These are phyloP conservation scores for Arachis monticola DNA, from an alignment of 331 rosid genomes.

Conservation along the genomic window DNA sequence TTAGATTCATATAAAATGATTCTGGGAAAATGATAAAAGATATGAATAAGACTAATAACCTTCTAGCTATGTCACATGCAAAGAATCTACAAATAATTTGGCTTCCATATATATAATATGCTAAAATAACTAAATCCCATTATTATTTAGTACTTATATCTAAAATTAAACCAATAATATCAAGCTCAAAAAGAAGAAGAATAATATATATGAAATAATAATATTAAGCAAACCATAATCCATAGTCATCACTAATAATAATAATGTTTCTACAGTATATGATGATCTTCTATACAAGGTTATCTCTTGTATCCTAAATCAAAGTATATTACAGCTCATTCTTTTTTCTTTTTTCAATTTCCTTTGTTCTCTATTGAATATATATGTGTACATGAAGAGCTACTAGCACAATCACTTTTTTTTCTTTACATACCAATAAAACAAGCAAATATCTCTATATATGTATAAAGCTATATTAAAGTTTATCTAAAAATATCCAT, in stretches of 20 bases:
- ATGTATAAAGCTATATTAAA: slow-evolving; percentile 50
- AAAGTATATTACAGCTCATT: slow-evolving; percentile 36
- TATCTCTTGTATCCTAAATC: slow-evolving; percentile 43
- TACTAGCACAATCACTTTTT: slow-evolving; percentile 30
- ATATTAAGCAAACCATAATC: slow-evolving; percentile 18
- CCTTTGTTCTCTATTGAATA: slow-evolving; percentile 34
- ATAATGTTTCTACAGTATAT: slow-evolving; percentile 37
- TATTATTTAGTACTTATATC: background rate
- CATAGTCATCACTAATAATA: background rate
- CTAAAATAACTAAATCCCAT: slow-evolving; percentile 25
- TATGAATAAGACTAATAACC: slow-evolving; percentile 51
- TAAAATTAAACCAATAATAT: slow-evolving; percentile 22
- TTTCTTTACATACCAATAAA: slow-evolving; percentile 46
- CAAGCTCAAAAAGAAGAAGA: slow-evolving; percentile 13
- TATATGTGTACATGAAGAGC: slow-evolving; percentile 45
- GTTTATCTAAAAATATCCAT: slow-evolving; percentile 52
- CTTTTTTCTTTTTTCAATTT: slow-evolving; percentile 5
- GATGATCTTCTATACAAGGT: slow-evolving; percentile 37
- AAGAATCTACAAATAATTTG: slow-evolving; percentile 31
- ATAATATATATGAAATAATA: slow-evolving; percentile 29
- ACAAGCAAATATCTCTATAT: slow-evolving; percentile 48
- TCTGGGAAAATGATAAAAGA: slow-evolving; percentile 43
- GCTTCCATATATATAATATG: background rate
- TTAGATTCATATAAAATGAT: slow-evolving; percentile 35
- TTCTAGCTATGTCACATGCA: slow-evolving; percentile 47